Evolutionary conservation across 148 eudicot species (phyloP).

Genomic region (Spergularia marina): DNA sequence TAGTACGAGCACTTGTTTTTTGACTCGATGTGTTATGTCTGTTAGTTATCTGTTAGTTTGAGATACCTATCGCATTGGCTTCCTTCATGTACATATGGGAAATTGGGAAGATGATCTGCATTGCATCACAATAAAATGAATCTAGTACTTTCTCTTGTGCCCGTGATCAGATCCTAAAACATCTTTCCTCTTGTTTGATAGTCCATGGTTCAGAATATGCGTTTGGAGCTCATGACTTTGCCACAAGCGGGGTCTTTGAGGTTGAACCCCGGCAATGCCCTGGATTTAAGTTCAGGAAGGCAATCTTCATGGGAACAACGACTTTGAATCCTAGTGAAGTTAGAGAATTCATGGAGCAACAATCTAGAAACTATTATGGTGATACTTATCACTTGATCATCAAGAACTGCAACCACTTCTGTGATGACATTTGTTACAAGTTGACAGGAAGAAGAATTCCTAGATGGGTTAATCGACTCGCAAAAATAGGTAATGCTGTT

Average conservation of each 20-base stretch:
- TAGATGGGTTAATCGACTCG: slow-evolving; percentile 92
- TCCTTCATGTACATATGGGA: not conserved
- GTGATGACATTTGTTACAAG: slow-evolving; percentile 62
- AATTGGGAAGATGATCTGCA: not conserved
- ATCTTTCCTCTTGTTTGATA: slow-evolving; percentile 26
- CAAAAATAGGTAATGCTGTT: slow-evolving; percentile 59
- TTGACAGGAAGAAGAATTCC: slow-evolving; percentile 76
- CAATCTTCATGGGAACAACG: slow-evolving; percentile 78
- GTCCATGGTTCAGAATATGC: slow-evolving; percentile 87
- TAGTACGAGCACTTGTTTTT: too few species aligned
- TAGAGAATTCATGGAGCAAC: slow-evolving; percentile 67
- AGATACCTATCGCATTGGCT: too few species aligned
- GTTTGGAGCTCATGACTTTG: slow-evolving; percentile 86
- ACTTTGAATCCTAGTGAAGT: slow-evolving; percentile 49
- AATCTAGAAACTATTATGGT: slow-evolving; percentile 60
- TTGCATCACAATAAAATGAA: not conserved
- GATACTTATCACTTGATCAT: slow-evolving; percentile 70
- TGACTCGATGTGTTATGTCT: too few species aligned
- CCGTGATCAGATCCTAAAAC: not conserved
- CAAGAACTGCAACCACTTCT: slow-evolving; percentile 92
- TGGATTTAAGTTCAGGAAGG: slow-evolving; percentile 77
- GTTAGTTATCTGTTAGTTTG: not conserved
- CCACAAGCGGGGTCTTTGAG: slow-evolving; percentile 87
- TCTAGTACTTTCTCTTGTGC: not conserved
- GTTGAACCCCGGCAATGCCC: slow-evolving; percentile 91